Evolutionary conservation across 192 early-diverging fungal species (phyloP), one percentile per base, ranked within the genome.

Genomic region (Mortierella antarctica): DNA sequence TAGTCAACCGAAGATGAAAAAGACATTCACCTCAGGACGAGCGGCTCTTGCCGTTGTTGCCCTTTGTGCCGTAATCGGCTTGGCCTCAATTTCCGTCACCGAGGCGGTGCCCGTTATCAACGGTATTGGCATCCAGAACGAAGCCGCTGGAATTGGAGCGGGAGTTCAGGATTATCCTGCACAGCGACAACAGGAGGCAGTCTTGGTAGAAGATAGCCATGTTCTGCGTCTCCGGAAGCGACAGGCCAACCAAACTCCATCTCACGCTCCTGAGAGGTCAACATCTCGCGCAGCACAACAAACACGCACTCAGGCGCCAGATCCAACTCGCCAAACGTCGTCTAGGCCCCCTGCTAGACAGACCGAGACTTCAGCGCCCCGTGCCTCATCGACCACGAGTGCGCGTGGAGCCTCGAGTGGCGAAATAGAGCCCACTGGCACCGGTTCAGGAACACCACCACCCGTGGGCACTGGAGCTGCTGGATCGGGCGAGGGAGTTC

Each of bases 31-130:
- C 5, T 64, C 74, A 18, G 62, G 49, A 51, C 56, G 50, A 39
- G 65, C 58, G 12, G 48, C 69, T 20, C 2, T 69, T 39, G 74
- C 74, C 31, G 18, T 69, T 6, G 67, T 55, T 51, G 59, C 63
- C 13, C 46, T 77, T 40, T 54, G 70, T 8, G 54, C 67, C 41
- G n/a, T 78, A 20, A 50, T 78, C 18, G 67, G 61, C 21, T 57
- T 67, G 5, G n/a, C 52, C n/a, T 49, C 67, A 11, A 41, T 78
- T 11, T 52, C 65, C 10, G 49, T 49, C 9, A 21, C 45, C 52
- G 67, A 70, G 41, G 67, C 67, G 8, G 74, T 62, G 12, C 67
- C 74, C 18, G 47, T 68, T 23, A 14, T 2, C 39, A 45, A 57
- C 5, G n/a, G 17, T 13, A 17, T 58, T 47, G 45, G 14, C 44